These are phyloP conservation scores for Sporothrix dimorphospora DNA, from an alignment of 2,329 filamentous ascomycete genomes.

Conservation along the genomic window DNA sequence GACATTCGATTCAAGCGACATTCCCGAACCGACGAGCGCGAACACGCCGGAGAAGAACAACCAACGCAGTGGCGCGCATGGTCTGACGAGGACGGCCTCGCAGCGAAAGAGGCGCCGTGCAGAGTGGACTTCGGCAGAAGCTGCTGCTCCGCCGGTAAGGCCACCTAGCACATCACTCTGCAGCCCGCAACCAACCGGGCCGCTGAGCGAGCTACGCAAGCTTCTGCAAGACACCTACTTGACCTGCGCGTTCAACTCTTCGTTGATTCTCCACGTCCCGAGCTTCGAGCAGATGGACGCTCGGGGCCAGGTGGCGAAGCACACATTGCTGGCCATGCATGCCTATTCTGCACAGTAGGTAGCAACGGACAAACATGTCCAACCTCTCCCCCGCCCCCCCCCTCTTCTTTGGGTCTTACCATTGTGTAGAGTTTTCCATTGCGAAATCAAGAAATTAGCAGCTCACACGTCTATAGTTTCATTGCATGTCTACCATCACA, in stretches of 20 bases:
- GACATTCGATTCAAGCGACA: background rate
- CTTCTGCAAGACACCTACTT: background rate
- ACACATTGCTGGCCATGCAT: background rate
- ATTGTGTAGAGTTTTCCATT: no score
- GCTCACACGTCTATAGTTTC: background rate
- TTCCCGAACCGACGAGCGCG: background rate
- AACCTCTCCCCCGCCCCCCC: no score
- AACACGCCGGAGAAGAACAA: background rate
- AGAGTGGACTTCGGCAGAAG: background rate
- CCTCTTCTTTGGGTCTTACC: no score
- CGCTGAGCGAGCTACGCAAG: background rate
- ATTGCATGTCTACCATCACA: background rate
- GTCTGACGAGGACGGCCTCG: background rate
- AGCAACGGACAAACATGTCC: background rate
- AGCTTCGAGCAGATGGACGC: background rate
- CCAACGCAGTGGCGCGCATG: background rate
- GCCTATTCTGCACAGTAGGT: background rate
- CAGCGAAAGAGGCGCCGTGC: background rate
- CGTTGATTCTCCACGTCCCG: background rate
- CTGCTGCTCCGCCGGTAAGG: background rate
- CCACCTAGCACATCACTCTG: background rate
- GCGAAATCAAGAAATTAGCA: no score
- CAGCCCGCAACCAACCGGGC: background rate
- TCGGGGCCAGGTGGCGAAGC: background rate
- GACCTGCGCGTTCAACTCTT: background rate